A percentile compares a stretch with the other conserved stretches of the same genome.
Conservation (phyloP, 768 basidiomycete species). For the Termitomyces bulborhizus region DNA sequence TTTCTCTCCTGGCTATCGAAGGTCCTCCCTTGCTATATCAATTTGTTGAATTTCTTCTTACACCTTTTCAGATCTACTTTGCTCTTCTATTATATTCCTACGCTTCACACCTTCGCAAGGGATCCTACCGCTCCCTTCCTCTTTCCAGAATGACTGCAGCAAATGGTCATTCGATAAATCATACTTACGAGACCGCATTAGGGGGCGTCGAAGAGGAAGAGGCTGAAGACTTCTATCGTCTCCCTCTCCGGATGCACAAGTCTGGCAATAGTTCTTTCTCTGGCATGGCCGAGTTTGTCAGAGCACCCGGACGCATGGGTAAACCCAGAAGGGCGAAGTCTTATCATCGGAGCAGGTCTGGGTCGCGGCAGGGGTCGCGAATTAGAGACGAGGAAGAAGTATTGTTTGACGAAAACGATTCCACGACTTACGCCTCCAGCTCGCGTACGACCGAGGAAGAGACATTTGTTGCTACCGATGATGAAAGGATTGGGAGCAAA, state of each 20-base stretch:
- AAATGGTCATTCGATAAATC: conserved; percentile 23
- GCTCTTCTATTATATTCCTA: conserved; percentile 88
- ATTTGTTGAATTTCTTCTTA: not conserved
- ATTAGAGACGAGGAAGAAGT: conserved; percentile 42
- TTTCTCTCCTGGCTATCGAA: conserved; percentile 83
- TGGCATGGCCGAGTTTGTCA: conserved; percentile 60
- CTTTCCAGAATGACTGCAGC: conserved; percentile 36
- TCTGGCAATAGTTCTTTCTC: conserved; percentile 35
- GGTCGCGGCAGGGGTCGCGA: conserved; percentile 23
- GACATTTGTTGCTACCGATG: conserved; percentile 29
- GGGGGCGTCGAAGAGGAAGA: conserved; percentile 52
- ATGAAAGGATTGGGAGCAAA: conserved; percentile 21
- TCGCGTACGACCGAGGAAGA: conserved; percentile 36
- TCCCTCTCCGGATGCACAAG: conserved; percentile 47
- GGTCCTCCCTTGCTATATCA: conserved; percentile 37
- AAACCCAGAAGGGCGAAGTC: conserved; percentile 10
- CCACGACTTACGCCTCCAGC: conserved; percentile 31
- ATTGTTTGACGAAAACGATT: conserved; percentile 58
- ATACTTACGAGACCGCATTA: conserved; percentile 32
- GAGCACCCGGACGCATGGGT: conserved; percentile 32
- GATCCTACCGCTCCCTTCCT: conserved; percentile 82
- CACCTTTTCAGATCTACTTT: conserved; percentile 75
- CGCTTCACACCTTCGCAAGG: conserved; percentile 85
- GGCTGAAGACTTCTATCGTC: conserved; percentile 61
- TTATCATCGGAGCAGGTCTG: conserved; percentile 12